Conservation (phyloP, 306 rosid genomes). For the Astragalus glycyphyllos region DNA sequence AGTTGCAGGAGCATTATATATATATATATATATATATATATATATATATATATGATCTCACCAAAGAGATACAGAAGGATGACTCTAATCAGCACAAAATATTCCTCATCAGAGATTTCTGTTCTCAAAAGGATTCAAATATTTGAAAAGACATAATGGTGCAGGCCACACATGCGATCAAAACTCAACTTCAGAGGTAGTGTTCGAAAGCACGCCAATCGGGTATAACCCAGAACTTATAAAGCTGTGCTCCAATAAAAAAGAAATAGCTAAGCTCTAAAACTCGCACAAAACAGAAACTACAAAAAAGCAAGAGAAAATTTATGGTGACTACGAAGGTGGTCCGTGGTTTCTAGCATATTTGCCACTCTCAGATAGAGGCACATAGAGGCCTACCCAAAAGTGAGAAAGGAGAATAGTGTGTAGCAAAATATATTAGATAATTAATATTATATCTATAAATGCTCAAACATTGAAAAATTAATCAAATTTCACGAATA, state of each 20-base stretch:
- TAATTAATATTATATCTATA: too few species aligned
- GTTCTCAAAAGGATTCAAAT: slow-evolving; percentile 26
- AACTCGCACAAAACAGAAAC: slow-evolving; percentile 11
- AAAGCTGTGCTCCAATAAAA: slow-evolving; percentile 18
- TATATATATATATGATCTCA: too few species aligned
- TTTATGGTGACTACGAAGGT: too few species aligned
- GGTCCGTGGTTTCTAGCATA: too few species aligned
- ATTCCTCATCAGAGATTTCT: slow-evolving; percentile 26
- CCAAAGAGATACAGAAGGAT: slow-evolving; percentile 8
- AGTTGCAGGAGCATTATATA: slow-evolving; percentile 11
- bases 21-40: too few species aligned
- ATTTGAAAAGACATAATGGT: slow-evolving; percentile 22
- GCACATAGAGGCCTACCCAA: too few species aligned
- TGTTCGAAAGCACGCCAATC: slow-evolving; percentile 4
- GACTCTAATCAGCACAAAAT: neutral
- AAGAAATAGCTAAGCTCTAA: neutral
- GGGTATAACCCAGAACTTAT: neutral
- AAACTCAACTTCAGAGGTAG: slow-evolving; percentile 32
- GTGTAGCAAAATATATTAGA: too few species aligned
- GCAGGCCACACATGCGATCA: slow-evolving; percentile 20
- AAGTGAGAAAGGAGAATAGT: too few species aligned
- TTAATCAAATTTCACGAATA: too few species aligned
- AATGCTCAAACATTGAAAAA: too few species aligned
- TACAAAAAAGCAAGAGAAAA: slow-evolving; percentile 28
- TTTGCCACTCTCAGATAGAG: too few species aligned